Percentiles rank a stretch among this genome's conserved stretches.
These are phyloP conservation scores for Aspergillus fumigatiaffinis DNA, from an alignment of 2,329 filamentous ascomycete species.

Conservation along the genomic window DNA sequence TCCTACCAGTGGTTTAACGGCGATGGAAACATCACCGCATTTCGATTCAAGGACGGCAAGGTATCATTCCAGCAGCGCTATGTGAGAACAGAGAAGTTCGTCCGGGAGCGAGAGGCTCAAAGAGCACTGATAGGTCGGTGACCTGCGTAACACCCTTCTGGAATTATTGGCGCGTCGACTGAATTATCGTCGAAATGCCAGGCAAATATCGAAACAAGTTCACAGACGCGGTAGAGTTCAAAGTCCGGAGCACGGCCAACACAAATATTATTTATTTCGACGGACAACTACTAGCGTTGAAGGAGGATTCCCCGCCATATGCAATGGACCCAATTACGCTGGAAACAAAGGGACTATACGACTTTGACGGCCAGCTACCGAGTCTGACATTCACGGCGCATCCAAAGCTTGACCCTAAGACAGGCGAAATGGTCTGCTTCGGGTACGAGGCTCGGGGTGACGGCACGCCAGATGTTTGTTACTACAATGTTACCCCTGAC, in stretches of 20 bases:
- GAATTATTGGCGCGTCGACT: too few species aligned
- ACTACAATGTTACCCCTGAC: constrained; percentile 20
- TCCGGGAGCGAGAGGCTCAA: too few species aligned
- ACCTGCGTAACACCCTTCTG: too few species aligned
- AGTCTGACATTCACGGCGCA: constrained; percentile 49
- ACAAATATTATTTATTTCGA: constrained; percentile 60
- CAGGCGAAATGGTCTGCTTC: constrained; percentile 50
- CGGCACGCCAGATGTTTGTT: constrained; percentile 37
- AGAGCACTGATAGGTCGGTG: too few species aligned
- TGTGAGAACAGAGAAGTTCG: too few species aligned
- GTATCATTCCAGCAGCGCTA: too few species aligned
- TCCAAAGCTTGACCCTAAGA: constrained; percentile 50
- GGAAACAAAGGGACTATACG: constrained; percentile 47
- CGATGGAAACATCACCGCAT: too few species aligned
- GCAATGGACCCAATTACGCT: constrained; percentile 47
- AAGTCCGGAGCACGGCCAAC: constrained; percentile 43
- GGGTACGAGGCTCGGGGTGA: constrained; percentile 45
- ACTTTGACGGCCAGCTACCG: constrained; percentile 48
- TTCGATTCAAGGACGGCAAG: too few species aligned
- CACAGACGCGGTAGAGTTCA: constrained; percentile 36
- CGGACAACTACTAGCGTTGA: constrained; percentile 45
- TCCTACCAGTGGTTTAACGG: too few species aligned
- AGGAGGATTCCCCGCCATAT: constrained; percentile 52
- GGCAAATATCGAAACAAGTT: constrained; percentile 41
- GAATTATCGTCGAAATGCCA: too few species aligned